phyloP scores from a whole-genome alignment of 2,329 filamentous ascomycete genomes.

The Graphiopsis chlorocephala region DNA sequence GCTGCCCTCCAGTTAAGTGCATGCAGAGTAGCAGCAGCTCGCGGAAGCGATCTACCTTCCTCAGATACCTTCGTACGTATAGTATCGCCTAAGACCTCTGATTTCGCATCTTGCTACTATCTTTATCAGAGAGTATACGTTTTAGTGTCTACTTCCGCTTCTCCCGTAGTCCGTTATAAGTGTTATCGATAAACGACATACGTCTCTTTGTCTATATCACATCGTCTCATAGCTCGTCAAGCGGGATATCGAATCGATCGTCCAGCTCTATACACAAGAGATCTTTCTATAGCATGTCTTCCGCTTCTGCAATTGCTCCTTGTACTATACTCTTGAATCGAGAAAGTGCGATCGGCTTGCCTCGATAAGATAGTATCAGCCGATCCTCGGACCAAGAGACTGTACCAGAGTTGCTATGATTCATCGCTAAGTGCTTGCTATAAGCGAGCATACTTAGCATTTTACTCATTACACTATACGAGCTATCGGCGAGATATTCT shows the following conservation, averaged over 20 bases:
- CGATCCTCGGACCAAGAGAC: slow-evolving; percentile 18
- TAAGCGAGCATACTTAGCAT: slow-evolving; percentile 27
- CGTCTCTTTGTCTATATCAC: slow-evolving; percentile 22
- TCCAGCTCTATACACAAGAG: slow-evolving; percentile 20
- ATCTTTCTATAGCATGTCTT: slow-evolving; percentile 22
- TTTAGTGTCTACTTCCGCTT: slow-evolving; percentile 21
- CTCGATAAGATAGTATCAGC: neutral
- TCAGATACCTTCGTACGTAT: slow-evolving; percentile 15
- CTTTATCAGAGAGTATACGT: slow-evolving; percentile 10
- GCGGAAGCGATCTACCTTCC: slow-evolving; percentile 17
- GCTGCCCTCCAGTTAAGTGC: slow-evolving; percentile 19
- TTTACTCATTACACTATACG: slow-evolving; percentile 25
- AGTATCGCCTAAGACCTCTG: neutral
- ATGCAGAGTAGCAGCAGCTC: slow-evolving; percentile 21
- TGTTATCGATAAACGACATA: slow-evolving; percentile 23
- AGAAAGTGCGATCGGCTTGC: slow-evolving; percentile 17
- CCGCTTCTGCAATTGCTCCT: slow-evolving; percentile 18
- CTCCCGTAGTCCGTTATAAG: slow-evolving; percentile 19
- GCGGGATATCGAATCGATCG: slow-evolving; percentile 20
- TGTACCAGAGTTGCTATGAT: slow-evolving; percentile 21
- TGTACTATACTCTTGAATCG: slow-evolving; percentile 23
- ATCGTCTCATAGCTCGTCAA: slow-evolving; percentile 22
- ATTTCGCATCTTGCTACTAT: slow-evolving; percentile 8
- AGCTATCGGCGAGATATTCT: slow-evolving; percentile 24
- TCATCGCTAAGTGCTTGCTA: slow-evolving; percentile 23